phyloP scores from a whole-genome alignment of 2,329 filamentous ascomycete genomes.

The Fusarium sublunatum region DNA sequence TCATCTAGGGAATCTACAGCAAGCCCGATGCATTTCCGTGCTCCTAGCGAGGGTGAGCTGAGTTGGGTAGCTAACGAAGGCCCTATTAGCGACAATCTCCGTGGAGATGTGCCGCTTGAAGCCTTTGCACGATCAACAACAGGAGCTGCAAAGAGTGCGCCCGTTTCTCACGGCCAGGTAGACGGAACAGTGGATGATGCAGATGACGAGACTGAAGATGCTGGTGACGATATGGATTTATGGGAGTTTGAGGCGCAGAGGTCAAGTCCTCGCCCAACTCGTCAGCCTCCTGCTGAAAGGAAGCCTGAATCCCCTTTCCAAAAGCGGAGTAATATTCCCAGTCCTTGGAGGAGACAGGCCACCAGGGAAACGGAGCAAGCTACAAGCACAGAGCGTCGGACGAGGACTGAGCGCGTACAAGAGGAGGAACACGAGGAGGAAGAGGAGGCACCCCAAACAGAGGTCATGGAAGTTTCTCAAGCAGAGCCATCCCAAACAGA shows the following conservation, averaged over 20 bases:
- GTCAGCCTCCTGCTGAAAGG: constrained; percentile 47
- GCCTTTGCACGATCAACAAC: constrained; percentile 38
- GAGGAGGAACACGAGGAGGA: constrained; percentile 7
- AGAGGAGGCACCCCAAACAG: constrained; percentile 17
- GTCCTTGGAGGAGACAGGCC: constrained; percentile 53
- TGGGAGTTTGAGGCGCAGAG: constrained; percentile 69
- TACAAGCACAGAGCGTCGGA: not conserved
- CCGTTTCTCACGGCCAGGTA: constrained; percentile 18
- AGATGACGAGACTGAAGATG: constrained; percentile 34
- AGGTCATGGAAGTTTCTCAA: constrained; percentile 23
- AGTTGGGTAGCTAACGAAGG: constrained; percentile 57
- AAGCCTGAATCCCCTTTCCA: constrained; percentile 35
- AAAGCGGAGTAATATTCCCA: constrained; percentile 49
- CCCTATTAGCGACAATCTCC: constrained; percentile 51
- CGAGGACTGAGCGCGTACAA: constrained; percentile 2
- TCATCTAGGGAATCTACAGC: constrained; percentile 45
- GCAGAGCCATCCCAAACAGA: constrained; percentile 47
- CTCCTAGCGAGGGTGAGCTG: constrained; percentile 54
- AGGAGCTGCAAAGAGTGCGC: not conserved
- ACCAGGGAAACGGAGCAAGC: constrained; percentile 39
- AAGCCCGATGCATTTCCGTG: constrained; percentile 51
- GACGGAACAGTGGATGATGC: constrained; percentile 35
- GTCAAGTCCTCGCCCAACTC: constrained; percentile 51
- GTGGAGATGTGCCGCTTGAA: constrained; percentile 51
- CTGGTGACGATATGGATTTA: constrained; percentile 62